A percentile compares a stretch with the other conserved stretches of the same genome.
Conservation (phyloP, 805 yeast species). For the Candida sithepensis region DNA sequence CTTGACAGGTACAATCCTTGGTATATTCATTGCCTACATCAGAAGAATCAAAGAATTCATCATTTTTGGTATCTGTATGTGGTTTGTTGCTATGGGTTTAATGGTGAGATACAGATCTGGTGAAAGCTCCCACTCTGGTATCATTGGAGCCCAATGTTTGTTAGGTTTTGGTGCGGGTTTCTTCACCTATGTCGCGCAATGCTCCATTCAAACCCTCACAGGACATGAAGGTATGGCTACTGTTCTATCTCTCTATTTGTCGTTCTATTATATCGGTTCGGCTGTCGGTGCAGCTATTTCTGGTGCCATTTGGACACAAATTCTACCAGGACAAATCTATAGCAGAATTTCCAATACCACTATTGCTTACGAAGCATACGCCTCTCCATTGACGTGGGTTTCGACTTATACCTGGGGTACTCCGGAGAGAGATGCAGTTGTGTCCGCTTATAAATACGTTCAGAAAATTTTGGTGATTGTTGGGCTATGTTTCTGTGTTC, state of each 20-base stretch:
- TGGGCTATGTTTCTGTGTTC: slow-evolving; percentile 52
- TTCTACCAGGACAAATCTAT: slow-evolving; percentile 43
- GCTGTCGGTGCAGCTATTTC: slow-evolving; percentile 62
- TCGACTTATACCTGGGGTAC: slow-evolving; percentile 55
- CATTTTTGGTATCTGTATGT: slow-evolving; percentile 51
- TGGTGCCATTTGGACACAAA: slow-evolving; percentile 70
- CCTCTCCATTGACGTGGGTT: slow-evolving; percentile 50
- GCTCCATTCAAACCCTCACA: slow-evolving; percentile 54
- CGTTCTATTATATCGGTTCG: slow-evolving; percentile 58
- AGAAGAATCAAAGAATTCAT: slow-evolving; percentile 59
- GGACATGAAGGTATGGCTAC: slow-evolving; percentile 65
- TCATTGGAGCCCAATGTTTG: slow-evolving; percentile 61
- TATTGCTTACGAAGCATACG: slow-evolving; percentile 45
- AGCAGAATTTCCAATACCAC: slow-evolving; percentile 36
- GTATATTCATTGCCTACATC: slow-evolving; percentile 46
- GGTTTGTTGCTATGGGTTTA: slow-evolving; percentile 62
- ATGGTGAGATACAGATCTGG: slow-evolving; percentile 54
- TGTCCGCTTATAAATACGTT: slow-evolving; percentile 53
- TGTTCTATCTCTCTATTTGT: slow-evolving; percentile 52
- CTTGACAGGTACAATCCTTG: slow-evolving; percentile 55
- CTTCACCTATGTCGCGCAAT: slow-evolving; percentile 63
- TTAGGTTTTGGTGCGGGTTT: slow-evolving; percentile 75
- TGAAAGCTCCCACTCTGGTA: slow-evolving; percentile 45
- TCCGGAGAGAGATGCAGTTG: slow-evolving; percentile 55
- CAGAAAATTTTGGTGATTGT: slow-evolving; percentile 57